These are phyloP conservation scores for Clitopilus hobsonii DNA, from an alignment of 768 basidiomycete genomes.

Conservation along the genomic window DNA sequence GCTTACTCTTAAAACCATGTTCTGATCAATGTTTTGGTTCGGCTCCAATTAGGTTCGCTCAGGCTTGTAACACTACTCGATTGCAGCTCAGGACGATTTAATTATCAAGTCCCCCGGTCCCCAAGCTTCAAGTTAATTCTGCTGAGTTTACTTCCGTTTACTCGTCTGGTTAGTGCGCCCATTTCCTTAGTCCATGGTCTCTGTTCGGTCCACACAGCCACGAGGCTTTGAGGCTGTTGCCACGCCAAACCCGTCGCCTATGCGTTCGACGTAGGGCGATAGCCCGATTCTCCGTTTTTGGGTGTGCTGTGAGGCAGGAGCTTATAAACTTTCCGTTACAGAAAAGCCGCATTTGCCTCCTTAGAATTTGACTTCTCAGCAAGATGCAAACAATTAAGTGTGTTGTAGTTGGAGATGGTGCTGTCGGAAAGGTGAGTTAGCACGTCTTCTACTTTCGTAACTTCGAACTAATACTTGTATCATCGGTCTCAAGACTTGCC, in stretches of 20 bases:
- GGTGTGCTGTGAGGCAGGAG: slow-evolving; percentile 10
- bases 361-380: slow-evolving; percentile 3
- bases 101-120: slow-evolving; percentile 23
- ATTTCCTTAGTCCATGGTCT: slow-evolving; percentile 8
- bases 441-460: neutral
- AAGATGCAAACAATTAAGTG: slow-evolving; percentile 97
- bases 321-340: slow-evolving; percentile 12
- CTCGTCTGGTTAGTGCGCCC: slow-evolving; percentile 13
- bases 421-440: slow-evolving; percentile 89
- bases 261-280: slow-evolving; percentile 21
- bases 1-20: neutral
- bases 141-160: slow-evolving; percentile 15
- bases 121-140: slow-evolving; percentile 13
- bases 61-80: slow-evolving; percentile 21
- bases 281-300: slow-evolving; percentile 11
- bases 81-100: slow-evolving; percentile 21
- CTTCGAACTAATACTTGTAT: slow-evolving; percentile 3
- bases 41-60: slow-evolving; percentile 13
- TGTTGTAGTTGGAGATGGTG: slow-evolving; percentile 97
- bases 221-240: slow-evolving; percentile 39
- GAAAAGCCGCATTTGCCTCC: slow-evolving; percentile 6
- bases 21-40: neutral
- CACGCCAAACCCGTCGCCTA: slow-evolving; percentile 25
- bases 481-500: slow-evolving; percentile 69
- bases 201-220: slow-evolving; percentile 33